phyloP scores from a whole-genome alignment of 2,329 filamentous ascomycete species.

The Diaporthe helianthi region DNA sequence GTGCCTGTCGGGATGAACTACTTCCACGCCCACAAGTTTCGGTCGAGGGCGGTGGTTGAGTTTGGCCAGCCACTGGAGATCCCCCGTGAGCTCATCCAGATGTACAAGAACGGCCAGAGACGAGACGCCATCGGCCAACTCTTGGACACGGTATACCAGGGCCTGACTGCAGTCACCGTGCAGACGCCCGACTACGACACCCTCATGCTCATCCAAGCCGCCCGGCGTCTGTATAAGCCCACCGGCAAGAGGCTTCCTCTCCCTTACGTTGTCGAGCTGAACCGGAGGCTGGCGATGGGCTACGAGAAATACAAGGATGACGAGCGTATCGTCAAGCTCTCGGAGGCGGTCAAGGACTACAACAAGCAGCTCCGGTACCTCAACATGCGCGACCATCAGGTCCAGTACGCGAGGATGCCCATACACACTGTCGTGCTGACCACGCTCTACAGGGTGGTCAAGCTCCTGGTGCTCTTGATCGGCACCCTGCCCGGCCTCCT shows the following conservation, averaged over 20 bases:
- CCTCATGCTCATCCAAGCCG: conserved; percentile 94
- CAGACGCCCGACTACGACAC: conserved; percentile 95
- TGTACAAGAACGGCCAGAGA: conserved; percentile 83
- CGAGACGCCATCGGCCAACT: conserved; percentile 87
- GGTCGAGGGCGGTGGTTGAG: conserved; percentile 92
- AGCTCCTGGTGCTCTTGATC: conserved; percentile 77
- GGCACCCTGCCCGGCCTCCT: conserved; percentile 86
- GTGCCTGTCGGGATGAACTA: conserved; percentile 99
- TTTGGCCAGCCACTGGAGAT: conserved; percentile 92
- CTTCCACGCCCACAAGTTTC: conserved; percentile 98
- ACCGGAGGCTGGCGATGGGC: conserved; percentile 86
- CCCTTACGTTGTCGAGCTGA: conserved; percentile 92
- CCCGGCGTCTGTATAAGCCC: conserved; percentile 89
- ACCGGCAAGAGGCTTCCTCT: conserved; percentile 93
- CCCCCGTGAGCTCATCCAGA: conserved; percentile 79
- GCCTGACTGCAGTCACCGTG: conserved; percentile 86
- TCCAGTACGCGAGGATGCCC: conserved; percentile 88
- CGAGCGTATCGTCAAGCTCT: conserved; percentile 78
- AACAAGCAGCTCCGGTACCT: conserved; percentile 86
- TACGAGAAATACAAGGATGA: conserved; percentile 95
- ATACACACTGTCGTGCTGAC: conserved; percentile 76
- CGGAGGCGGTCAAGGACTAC: conserved; percentile 80
- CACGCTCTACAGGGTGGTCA: conserved; percentile 79
- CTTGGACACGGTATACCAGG: conserved; percentile 85
- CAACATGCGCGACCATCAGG: conserved; percentile 90